Percentiles rank a stretch among this genome's conserved stretches.
These are phyloP conservation scores for Ceratocystis alfenasii DNA, from an alignment of 2,329 filamentous ascomycete genomes.

Conservation along the genomic window DNA sequence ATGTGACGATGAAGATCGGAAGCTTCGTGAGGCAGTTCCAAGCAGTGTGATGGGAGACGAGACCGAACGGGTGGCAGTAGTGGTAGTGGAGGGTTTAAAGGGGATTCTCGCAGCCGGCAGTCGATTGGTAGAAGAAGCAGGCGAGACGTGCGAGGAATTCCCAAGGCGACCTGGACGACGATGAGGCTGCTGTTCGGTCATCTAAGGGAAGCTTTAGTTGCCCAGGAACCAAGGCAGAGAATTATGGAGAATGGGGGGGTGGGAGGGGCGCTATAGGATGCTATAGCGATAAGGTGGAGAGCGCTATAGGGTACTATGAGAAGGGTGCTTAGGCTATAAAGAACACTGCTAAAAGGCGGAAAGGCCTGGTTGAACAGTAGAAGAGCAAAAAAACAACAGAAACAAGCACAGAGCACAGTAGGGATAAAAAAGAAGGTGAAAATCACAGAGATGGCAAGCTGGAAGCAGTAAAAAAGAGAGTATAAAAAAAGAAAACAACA, in stretches of 20 bases:
- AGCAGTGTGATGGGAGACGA: conserved; percentile 17
- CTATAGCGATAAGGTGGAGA: background rate
- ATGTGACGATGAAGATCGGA: conserved; percentile 5
- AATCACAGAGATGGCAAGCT: background rate
- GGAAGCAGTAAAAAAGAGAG: background rate
- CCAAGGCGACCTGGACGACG: conserved; percentile 14
- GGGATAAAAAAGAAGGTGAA: background rate
- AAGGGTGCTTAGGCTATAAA: background rate
- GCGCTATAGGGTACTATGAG: background rate
- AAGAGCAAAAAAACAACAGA: background rate
- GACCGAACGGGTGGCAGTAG: conserved; percentile 11
- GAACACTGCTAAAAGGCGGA: background rate
- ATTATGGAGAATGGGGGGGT: background rate
- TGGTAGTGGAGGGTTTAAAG: no score
- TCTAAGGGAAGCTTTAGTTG: conserved; percentile 18
- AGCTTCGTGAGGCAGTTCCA: background rate
- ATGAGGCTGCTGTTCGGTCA: conserved; percentile 18
- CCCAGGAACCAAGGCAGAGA: conserved; percentile 22
- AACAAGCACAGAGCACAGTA: background rate
- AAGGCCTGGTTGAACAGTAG: background rate
- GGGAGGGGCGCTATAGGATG: background rate
- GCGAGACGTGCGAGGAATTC: conserved; percentile 12
- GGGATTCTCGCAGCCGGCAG: background rate
- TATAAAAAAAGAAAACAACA: background rate
- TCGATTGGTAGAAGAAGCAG: conserved; percentile 5